Evolutionary conservation across 305 asterid species (phyloP).

Genomic region (Ilex paraguariensis): DNA sequence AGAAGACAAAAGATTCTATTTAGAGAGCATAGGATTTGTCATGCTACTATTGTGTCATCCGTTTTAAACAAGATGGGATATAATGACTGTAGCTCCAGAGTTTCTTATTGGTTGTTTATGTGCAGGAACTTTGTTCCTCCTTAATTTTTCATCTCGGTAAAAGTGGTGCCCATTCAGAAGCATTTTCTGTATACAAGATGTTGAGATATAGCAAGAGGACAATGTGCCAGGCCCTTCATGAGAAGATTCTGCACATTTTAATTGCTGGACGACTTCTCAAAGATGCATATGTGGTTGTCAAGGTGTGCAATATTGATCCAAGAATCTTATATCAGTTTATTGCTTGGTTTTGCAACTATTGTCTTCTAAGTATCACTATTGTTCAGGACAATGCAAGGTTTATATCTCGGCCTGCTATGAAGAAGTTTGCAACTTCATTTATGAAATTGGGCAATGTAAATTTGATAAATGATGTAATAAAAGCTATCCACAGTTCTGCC

Average conservation of each 20-base stretch:
- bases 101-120: slow-evolving; percentile 22
- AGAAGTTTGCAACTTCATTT: slow-evolving; percentile 60
- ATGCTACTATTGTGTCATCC: too few relatives aligned
- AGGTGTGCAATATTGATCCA: slow-evolving; percentile 38
- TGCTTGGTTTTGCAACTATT: slow-evolving; percentile 4
- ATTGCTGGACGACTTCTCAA: slow-evolving; percentile 79
- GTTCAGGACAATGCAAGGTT: slow-evolving; percentile 68
- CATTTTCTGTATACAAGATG: slow-evolving; percentile 78
- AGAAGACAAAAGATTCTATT: background rate
- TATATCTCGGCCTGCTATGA: slow-evolving; percentile 51
- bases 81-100: background rate
- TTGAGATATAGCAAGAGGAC: slow-evolving; percentile 71
- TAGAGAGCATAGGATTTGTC: too few relatives aligned
- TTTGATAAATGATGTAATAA: slow-evolving; percentile 83
- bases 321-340: slow-evolving; percentile 7
- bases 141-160: slow-evolving; percentile 76
- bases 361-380: slow-evolving; percentile 17
- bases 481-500: slow-evolving; percentile 63
- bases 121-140: slow-evolving; percentile 59
- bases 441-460: slow-evolving; percentile 78
- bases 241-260: slow-evolving; percentile 61
- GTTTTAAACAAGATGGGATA: too few relatives aligned
- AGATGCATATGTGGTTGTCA: slow-evolving; percentile 88
- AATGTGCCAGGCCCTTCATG: slow-evolving; percentile 68
- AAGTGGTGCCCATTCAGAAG: slow-evolving; percentile 74